These are phyloP conservation scores for Lactarius trivialis DNA, from an alignment of 768 basidiomycete species.

Conservation along the genomic window DNA sequence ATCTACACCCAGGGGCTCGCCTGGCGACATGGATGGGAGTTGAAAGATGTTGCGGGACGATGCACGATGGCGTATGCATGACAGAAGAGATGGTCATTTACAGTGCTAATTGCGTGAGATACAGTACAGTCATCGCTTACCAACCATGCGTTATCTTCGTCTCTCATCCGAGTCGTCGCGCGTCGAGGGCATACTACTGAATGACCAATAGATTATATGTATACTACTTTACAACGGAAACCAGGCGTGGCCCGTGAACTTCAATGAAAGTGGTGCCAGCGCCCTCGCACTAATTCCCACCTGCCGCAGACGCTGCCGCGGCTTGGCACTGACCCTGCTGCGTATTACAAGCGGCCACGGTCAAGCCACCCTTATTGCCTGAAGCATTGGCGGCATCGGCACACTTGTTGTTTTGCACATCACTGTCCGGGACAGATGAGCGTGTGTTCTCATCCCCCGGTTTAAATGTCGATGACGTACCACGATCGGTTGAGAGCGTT, in stretches of 20 bases:
- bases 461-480: background rate
- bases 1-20: background rate
- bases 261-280: background rate
- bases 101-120: background rate
- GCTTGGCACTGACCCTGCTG: slow-evolving; percentile 42
- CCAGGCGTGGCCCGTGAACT: background rate
- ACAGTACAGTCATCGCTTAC: no score
- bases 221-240: background rate
- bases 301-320: slow-evolving; percentile 15
- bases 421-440: slow-evolving; percentile 25
- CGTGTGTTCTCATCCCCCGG: background rate
- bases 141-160: no score
- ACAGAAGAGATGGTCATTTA: background rate
- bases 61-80: background rate
- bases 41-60: background rate
- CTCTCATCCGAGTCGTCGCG: no score
- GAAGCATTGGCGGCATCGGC: slow-evolving; percentile 50
- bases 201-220: no score
- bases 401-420: slow-evolving; percentile 55
- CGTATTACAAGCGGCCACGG: slow-evolving; percentile 40
- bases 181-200: no score
- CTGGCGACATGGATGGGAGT: slow-evolving; percentile 2
- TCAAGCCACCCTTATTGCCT: slow-evolving; percentile 41
- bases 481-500: slow-evolving; percentile 44
- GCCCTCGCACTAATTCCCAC: background rate